Evolutionary conservation across 345 rosid species (phyloP).

Genomic region (Gossypium herbaceum): DNA sequence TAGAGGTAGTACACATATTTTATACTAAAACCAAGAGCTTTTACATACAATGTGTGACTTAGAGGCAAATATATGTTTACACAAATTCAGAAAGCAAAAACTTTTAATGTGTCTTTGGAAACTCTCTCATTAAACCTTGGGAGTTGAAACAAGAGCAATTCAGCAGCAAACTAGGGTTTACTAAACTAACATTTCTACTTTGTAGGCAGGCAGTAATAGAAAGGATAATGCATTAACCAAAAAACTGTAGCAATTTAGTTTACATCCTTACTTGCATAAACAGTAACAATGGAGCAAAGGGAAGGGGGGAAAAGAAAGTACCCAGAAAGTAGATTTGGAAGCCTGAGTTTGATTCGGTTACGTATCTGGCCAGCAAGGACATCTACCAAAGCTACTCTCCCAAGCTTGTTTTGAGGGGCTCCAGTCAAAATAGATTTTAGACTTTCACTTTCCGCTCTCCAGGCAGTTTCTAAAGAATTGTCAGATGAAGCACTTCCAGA

Average conservation of each 20-base stretch:
- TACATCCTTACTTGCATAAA: not conserved
- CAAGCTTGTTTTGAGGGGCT: slow-evolving; percentile 89
- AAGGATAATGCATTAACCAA: not conserved
- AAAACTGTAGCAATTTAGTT: not conserved
- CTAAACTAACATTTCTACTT: not conserved
- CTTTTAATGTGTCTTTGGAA: not conserved
- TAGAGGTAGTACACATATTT: not conserved
- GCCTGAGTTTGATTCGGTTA: slow-evolving; percentile 84
- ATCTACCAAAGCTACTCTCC: slow-evolving; percentile 89
- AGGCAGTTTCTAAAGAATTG: slow-evolving; percentile 91
- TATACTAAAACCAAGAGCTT: not conserved
- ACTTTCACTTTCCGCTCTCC: slow-evolving; percentile 96
- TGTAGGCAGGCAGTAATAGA: not conserved
- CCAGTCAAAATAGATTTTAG: slow-evolving; percentile 76
- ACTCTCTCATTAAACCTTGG: not conserved
- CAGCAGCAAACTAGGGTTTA: not conserved
- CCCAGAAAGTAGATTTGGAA: slow-evolving; percentile 94
- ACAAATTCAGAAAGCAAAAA: not conserved
- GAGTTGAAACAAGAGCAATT: not conserved
- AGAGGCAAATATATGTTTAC: not conserved
- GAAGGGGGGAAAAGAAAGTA: slow-evolving; percentile 29
- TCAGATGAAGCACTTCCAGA: slow-evolving; percentile 68
- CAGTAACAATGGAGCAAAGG: not conserved
- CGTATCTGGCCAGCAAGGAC: slow-evolving; percentile 90
- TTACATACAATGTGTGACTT: not conserved